Conservation (phyloP, 441 rosid species). For the Lepidium campestre region DNA sequence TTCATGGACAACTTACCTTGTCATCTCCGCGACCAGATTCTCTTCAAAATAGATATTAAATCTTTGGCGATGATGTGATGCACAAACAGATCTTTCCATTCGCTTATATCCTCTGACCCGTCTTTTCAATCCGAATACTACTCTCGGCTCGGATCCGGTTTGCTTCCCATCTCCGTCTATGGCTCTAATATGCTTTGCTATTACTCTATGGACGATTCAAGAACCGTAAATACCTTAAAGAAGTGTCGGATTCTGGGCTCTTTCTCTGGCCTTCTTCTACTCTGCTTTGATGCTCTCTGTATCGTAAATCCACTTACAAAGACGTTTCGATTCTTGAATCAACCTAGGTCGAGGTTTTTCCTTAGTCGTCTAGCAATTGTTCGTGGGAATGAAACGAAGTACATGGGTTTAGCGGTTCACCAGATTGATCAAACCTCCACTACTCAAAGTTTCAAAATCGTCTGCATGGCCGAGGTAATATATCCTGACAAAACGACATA, state of each 20-base stretch:
- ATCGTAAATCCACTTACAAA: slow-evolving; percentile 7
- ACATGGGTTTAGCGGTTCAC: neutral
- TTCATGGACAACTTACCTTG: slow-evolving; percentile 6
- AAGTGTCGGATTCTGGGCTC: neutral
- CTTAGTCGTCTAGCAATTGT: no score
- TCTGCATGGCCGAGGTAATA: neutral
- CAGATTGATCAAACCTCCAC: neutral
- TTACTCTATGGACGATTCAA: neutral
- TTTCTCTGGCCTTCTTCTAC: neutral
- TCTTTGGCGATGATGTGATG: neutral
- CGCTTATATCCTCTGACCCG: neutral
- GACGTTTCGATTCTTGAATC: neutral
- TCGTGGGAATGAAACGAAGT: neutral
- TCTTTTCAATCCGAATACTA: neutral
- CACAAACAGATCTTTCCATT: neutral
- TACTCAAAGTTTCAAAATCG: neutral
- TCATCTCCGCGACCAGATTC: neutral
- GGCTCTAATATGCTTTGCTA: neutral
- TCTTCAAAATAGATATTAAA: neutral
- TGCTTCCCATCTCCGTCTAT: neutral
- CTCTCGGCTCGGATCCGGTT: neutral
- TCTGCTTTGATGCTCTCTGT: neutral
- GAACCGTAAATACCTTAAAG: neutral
- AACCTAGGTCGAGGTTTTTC: no score
- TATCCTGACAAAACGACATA: neutral